phyloP scores from a whole-genome alignment of 139 green algal genomes.

The Tetraselmis chui region DNA sequence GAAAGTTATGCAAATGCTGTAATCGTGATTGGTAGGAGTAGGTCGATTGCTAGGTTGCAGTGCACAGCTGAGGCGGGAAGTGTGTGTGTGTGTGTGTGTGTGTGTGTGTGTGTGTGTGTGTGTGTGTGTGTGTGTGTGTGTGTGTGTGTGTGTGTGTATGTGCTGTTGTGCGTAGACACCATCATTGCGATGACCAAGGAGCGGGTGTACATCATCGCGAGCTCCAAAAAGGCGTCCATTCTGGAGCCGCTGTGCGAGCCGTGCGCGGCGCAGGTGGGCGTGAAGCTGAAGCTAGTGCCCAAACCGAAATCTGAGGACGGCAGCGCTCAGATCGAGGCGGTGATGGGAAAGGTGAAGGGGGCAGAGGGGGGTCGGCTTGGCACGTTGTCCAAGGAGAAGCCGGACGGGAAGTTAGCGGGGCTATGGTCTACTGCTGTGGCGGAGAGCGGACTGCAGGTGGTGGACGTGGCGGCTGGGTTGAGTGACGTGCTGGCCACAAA shows the following conservation, averaged over 20 bases:
- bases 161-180: slow-evolving; percentile 77
- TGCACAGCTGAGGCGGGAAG: too few species aligned
- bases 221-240: slow-evolving; percentile 75
- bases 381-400: slow-evolving; percentile 67
- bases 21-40: too few species aligned
- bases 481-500: slow-evolving; percentile 68
- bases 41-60: too few species aligned
- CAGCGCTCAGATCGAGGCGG: slow-evolving; percentile 22
- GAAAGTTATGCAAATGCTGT: too few species aligned
- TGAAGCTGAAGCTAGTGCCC: slow-evolving; percentile 51
- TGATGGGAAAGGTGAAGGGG: slow-evolving; percentile 8
- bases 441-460: slow-evolving; percentile 23
- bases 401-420: slow-evolving; percentile 52
- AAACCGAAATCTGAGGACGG: slow-evolving; percentile 79
- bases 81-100: too few species aligned
- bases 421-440: slow-evolving; percentile 35
- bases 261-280: slow-evolving; percentile 20
- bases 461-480: slow-evolving; percentile 46
- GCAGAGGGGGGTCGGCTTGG: slow-evolving; percentile 55
- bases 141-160: too few species aligned
- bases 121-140: not conserved
- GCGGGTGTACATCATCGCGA: slow-evolving; percentile 70
- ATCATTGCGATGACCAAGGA: slow-evolving; percentile 73
- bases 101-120: not conserved
- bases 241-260: slow-evolving; percentile 46